Base-by-base conservation (phyloP, 2,329 filamentous ascomycete genomes). In the Trichoderma pleuroti region DNA sequence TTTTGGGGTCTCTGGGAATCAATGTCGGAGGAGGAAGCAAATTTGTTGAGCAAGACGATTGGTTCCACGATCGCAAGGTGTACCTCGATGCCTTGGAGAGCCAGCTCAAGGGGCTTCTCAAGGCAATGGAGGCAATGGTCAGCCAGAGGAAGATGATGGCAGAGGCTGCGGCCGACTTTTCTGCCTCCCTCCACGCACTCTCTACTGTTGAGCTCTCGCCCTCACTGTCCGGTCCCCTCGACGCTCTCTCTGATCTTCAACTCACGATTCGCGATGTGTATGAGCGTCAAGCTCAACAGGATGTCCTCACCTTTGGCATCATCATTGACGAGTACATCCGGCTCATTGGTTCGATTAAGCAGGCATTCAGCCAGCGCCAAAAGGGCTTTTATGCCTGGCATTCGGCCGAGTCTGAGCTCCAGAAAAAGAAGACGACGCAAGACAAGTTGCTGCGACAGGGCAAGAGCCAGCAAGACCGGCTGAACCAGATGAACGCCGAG, bases 251-350 rank as follows among this genome's bases (percentile, higher is more conserved):
- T 3, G 94, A 98, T 76, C 87, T 99, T 3, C 96, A 99, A 80
- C 86, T 97, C 72, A 94, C 95, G 46, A 97, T 99, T 75, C 90
- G 92, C 71, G 96, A 99, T 77, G 89, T 99, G 1, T 98, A 99
- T 79, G 94, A 98, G 76, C 92, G 96, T 26, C 96, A 99, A 81
- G 96, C 96, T 12, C 94, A 98, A 82, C 96, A 99, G 80, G 96
- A 99, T 78, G 91, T 98, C 36, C 86, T 99, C 65, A 99, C 96
- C 0, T 90, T 99, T 74, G 96, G 96, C 46, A 98, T 98, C 77
- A 97, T 97, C 56, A 94, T 99, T 73, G 96, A 99, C 74, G 96
- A 99, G 82, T 99, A 99, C 82, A 97, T 99, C 75, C 93, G 96
- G 6, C 83, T 99, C 56, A 98, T 99, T 76, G 93, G 94, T 36